Base-by-base conservation (phyloP, 441 rosid species). In the Hura crepitans region DNA sequence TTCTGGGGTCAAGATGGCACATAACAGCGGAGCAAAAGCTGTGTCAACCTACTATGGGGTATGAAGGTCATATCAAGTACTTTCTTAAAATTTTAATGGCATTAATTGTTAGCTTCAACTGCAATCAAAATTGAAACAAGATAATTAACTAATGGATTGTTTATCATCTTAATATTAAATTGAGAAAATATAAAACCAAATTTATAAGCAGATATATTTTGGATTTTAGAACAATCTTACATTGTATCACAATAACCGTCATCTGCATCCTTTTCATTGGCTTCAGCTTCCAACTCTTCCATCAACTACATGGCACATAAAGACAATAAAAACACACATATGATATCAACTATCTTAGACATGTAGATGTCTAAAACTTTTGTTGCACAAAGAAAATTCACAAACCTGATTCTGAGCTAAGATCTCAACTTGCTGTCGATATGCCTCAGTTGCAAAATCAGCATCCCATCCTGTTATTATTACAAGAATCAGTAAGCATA, bases 391-490 rank as follows among this genome's bases (percentile, higher is more conserved):
- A 57, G 14, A 27, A 59, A 43, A 65, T 50, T 74, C 58, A 80
- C 84, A 64, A 14, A 96, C 99, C 89, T 93, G 98, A 82, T 96
- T 89, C 73, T 91, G 97, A 70, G 98, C 91, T 80, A 96, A 83
- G 62, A 84, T 84, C 81, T 93, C 95, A 79, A 96, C 99, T 83
- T 96, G 89, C 82, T 96, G 97, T 73, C 98, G 81, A 78, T 96
- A 96, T 10, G 97, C 98, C 89, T 93, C 96, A 10, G 99, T 96
- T 27, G 99, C 99, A 89, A 93, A 87, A 80, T 96, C 99, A 78
- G 99, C 92, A 87, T 96, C 98, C 99, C 99, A 96, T 47, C 87
- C 99, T 96, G 85, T 60, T 20, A 69, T 25, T 25, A 43, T 12
- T 0, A 17, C 25, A 66, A 23, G 42, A 18, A 11, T 54, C 35